Percentiles rank a stretch among this genome's conserved stretches.
Conservation (phyloP, 2,329 filamentous ascomycete species). For the Metarhizium album region DNA sequence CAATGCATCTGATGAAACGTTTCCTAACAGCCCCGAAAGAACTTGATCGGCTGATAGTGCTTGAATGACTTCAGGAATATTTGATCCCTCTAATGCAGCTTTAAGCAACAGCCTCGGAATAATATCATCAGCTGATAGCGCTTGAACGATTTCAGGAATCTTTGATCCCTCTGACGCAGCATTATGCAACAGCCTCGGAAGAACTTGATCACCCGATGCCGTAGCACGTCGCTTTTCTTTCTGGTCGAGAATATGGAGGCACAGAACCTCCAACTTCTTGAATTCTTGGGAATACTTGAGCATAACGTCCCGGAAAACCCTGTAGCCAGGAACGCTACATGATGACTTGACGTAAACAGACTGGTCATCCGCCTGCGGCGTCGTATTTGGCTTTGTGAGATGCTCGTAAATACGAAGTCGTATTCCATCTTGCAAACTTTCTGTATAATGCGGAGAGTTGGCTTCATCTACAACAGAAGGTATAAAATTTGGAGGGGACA, state of each 20-base stretch:
- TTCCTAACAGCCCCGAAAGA: too few species aligned
- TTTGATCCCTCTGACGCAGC: conserved; percentile 7
- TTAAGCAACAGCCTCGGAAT: too few species aligned
- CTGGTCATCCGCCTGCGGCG: conserved; percentile 11
- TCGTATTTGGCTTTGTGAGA: conserved; percentile 17
- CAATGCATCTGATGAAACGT: too few species aligned
- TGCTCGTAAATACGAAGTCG: conserved; percentile 25
- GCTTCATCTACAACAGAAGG: conserved; percentile 12
- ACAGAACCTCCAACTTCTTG: conserved; percentile 23
- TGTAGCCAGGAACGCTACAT: conserved; percentile 22
- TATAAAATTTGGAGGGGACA: conserved; percentile 19
- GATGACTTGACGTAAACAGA: conserved; percentile 20
- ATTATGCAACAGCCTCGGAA: conserved; percentile 7
- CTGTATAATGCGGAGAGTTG: conserved; percentile 19
- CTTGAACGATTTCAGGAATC: neutral
- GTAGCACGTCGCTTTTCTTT: conserved; percentile 6
- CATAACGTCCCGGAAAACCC: conserved; percentile 17
- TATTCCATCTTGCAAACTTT: conserved; percentile 23
- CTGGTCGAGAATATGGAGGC: conserved; percentile 15
- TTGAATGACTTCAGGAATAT: too few species aligned
- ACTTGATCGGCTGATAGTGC: too few species aligned
- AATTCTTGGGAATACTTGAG: conserved; percentile 21
- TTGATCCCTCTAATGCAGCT: too few species aligned
- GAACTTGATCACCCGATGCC: neutral
- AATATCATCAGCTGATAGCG: conserved; percentile 2